Evolutionary conservation across 371 early-diverging fungal genomes (phyloP).

Genomic region (Haplosporangium sp.): DNA sequence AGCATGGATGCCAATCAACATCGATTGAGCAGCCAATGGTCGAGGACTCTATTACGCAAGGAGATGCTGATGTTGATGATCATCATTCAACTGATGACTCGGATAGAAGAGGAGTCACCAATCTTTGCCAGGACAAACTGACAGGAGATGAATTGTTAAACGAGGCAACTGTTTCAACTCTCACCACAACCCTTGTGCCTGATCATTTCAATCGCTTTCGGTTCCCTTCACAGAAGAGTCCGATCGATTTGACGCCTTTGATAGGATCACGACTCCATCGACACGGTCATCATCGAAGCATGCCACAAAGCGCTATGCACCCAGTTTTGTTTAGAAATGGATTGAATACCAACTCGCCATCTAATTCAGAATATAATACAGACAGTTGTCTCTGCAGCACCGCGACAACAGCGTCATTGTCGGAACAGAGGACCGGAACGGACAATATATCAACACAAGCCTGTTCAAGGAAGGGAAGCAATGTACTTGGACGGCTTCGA

Average conservation of each 20-base stretch:
- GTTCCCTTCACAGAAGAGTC: slow-evolving; percentile 21
- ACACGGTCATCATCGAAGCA: slow-evolving; percentile 27
- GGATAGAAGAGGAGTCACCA: slow-evolving; percentile 11
- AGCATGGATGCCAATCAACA: background rate
- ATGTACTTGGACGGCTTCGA: no score
- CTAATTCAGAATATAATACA: background rate
- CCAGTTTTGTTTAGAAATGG: slow-evolving; percentile 5
- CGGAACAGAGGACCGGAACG: no score
- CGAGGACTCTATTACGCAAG: slow-evolving; percentile 1
- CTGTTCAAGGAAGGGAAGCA: no score
- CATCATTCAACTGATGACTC: slow-evolving; percentile 22
- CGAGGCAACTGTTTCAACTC: background rate
- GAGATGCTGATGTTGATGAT: slow-evolving; percentile 5
- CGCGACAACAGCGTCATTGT: no score
- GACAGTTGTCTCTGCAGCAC: background rate
- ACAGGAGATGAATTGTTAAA: background rate
- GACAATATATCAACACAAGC: no score
- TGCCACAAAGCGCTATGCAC: slow-evolving; percentile 12
- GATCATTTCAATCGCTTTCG: slow-evolving; percentile 19
- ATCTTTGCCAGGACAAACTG: background rate
- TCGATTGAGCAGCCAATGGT: background rate
- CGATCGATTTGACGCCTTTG: background rate
- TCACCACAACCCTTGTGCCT: background rate
- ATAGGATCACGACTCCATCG: background rate
- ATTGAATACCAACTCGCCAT: background rate